Conservation (phyloP, 495 filamentous ascomycete genomes). For the Penicillium canescens region DNA sequence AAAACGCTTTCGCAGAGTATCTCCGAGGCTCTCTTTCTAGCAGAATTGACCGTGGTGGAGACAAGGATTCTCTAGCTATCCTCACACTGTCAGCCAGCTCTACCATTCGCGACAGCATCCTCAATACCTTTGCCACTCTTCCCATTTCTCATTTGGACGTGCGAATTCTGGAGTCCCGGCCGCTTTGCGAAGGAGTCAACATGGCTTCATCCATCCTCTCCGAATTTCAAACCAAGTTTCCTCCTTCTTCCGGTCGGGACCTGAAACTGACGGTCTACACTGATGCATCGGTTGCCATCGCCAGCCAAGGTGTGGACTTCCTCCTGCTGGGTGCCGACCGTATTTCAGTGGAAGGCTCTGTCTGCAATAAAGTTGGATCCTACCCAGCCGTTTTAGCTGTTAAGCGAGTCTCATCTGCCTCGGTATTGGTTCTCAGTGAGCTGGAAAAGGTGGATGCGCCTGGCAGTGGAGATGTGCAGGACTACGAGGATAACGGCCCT, state of each 20-base stretch:
- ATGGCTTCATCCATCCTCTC: constrained; percentile 50
- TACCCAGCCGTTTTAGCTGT: constrained; percentile 55
- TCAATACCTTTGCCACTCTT: constrained; percentile 27
- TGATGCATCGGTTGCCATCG: constrained; percentile 60
- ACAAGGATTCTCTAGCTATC: constrained; percentile 35
- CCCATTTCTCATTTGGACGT: constrained; percentile 47
- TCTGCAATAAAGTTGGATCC: constrained; percentile 68
- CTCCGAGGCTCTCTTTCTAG: constrained; percentile 29
- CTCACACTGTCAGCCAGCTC: constrained; percentile 63
- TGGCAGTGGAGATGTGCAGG: constrained; percentile 33
- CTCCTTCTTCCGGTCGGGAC: constrained; percentile 10
- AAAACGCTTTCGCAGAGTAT: constrained; percentile 36
- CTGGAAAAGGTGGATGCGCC: constrained; percentile 59
- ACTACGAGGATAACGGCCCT: constrained; percentile 48
- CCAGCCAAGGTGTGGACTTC: constrained; percentile 46
- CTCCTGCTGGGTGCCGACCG: constrained; percentile 64
- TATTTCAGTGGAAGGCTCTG: constrained; percentile 51
- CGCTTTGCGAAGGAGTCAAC: constrained; percentile 62
- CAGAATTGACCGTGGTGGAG: constrained; percentile 11
- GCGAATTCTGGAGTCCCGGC: constrained; percentile 64
- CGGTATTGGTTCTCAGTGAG: constrained; percentile 55
- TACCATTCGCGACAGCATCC: constrained; percentile 51
- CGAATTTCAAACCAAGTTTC: constrained; percentile 23
- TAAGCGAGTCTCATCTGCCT: constrained; percentile 38
- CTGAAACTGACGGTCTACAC: constrained; percentile 53